Base-by-base conservation (phyloP, 2,329 filamentous ascomycete species). In the Eutypa lata region DNA sequence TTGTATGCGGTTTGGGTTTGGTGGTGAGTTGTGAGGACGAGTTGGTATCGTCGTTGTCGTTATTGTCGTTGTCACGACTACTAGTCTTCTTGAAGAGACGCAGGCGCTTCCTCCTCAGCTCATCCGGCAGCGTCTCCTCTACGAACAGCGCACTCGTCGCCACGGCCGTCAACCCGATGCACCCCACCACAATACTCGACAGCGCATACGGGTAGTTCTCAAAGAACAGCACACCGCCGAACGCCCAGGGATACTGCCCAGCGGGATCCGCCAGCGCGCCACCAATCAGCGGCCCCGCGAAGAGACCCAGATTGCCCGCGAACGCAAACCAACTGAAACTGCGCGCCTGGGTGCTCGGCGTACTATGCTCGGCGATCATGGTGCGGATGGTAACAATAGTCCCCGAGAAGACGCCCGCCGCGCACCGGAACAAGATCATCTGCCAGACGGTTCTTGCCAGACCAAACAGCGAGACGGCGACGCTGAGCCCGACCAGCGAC, bases 261-360 rank as follows among this genome's bases (percentile, higher is more conserved):
- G 79, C 84, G 1, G 89, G 90, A 33, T 88, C 79, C 11, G 88
- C 85, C 1, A 94, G 76, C 1, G 74, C 76, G 49, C 89, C 90
- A 42, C 89, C 88, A 19, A 91, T 64, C 8, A 90, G 62, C 2
- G 89, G 88, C 0, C 89, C 90, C 2, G 90, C 28, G 53, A 90
- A 84, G 44, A 93, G 84, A 3, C 90, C 90, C 8, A 92, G 21
- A 58, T 93, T 93, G 4, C 84, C 83, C 0, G 81, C 76, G 64
- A 93, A 90, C 10, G 88, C 87, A 65, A 92, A 92, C 75, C 84
- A 88, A 63, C 86, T 86, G 64, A 92, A 94, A 0, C 86, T 84
- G 26, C 78, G 73, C 0, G 89, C 89, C 69, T 92, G 89, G 0
- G 86, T 91, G 56, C 81, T 78, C 5, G 80, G 72, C 0, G 86